Percentiles rank a stretch among this genome's conserved stretches.
Conservation (phyloP, 306 rosid species). For the Macrotyloma uniflorum region DNA sequence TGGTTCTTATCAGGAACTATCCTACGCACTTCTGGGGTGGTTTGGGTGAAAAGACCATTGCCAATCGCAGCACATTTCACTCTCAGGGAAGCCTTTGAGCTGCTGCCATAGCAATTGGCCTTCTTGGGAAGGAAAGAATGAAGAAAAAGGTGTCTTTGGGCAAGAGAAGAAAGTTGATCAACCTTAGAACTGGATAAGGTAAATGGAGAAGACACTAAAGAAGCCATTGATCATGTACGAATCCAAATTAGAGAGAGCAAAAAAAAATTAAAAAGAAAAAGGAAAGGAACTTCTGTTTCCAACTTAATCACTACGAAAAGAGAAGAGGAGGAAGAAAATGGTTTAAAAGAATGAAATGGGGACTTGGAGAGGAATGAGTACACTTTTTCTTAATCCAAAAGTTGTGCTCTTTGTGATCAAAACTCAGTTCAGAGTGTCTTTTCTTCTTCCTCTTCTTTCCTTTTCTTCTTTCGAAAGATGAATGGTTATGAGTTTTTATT, state of each 20-base stretch:
- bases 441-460: neutral
- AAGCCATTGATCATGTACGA: slow-evolving; percentile 5
- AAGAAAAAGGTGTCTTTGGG: neutral
- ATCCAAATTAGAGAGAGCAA: neutral
- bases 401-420: neutral
- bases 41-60: neutral
- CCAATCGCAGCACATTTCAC: slow-evolving; percentile 8
- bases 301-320: neutral
- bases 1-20: neutral
- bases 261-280: neutral
- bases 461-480: neutral
- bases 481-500: neutral
- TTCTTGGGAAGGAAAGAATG: slow-evolving; percentile 10
- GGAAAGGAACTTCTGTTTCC: slow-evolving; percentile 20
- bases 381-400: neutral
- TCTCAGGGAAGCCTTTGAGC: neutral
- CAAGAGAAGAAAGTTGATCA: neutral
- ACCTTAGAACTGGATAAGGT: neutral
- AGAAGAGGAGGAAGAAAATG: neutral
- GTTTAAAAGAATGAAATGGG: neutral
- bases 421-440: neutral
- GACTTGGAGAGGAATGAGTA: neutral
- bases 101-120: neutral
- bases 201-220: slow-evolving; percentile 1
- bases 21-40: neutral